Evolutionary conservation across 2,329 filamentous ascomycete genomes (phyloP).

Genomic region (Eurotiales sp.): DNA sequence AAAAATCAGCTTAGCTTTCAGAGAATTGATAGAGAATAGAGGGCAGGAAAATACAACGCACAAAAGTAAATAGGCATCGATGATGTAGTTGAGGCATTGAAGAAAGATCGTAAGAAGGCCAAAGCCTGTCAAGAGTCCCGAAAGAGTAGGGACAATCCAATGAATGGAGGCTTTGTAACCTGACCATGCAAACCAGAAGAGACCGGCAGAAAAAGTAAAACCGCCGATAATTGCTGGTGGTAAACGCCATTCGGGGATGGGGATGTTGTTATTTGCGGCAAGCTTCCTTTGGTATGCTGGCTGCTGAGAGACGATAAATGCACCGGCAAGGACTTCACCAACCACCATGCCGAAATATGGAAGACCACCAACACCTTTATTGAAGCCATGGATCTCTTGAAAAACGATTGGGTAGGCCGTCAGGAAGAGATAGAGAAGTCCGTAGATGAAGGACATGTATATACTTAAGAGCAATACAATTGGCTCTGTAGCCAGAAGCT

Average conservation of each 20-base stretch:
- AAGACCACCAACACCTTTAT: conserved; percentile 38
- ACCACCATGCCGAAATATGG: conserved; percentile 37
- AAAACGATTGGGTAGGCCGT: conserved; percentile 47
- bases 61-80: conserved; percentile 34
- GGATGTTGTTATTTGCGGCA: conserved; percentile 28
- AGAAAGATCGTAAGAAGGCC: conserved; percentile 49
- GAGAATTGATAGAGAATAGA: neutral
- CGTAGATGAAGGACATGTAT: conserved; percentile 37
- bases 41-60: conserved; percentile 14
- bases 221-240: conserved; percentile 47
- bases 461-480: conserved; percentile 41
- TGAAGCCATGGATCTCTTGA: conserved; percentile 34
- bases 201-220: conserved; percentile 40
- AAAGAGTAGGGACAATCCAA: conserved; percentile 41
- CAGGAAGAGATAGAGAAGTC: conserved; percentile 35
- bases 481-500: conserved; percentile 42
- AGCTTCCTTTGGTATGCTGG: conserved; percentile 37
- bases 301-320: conserved; percentile 37
- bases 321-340: conserved; percentile 25
- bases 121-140: conserved; percentile 43
- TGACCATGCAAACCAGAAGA: conserved; percentile 45
- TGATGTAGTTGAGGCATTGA: conserved; percentile 45
- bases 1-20: neutral
- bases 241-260: conserved; percentile 42
- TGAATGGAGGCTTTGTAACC: conserved; percentile 30